phyloP scores from a whole-genome alignment of 352 stramenopile genomes.

The Pythium biforme region DNA sequence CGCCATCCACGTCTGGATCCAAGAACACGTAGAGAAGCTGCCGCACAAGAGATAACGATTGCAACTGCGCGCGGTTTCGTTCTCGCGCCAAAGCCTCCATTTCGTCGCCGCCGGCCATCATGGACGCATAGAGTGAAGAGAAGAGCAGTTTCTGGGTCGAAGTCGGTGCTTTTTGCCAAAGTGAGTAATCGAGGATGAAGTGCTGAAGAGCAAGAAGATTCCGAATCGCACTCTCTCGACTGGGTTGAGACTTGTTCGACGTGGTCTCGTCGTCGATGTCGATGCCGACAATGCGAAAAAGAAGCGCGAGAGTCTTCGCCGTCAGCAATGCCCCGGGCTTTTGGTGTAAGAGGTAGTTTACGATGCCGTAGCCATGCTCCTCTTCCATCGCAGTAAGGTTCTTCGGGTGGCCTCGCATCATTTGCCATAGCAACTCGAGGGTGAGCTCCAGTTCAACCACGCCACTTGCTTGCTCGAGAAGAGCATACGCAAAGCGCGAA shows the following conservation, averaged over 20 bases:
- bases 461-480: constrained; percentile 48
- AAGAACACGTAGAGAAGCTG: constrained; percentile 74
- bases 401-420: constrained; percentile 34
- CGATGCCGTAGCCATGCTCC: constrained; percentile 71
- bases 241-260: not conserved
- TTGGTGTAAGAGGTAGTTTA: constrained; percentile 66
- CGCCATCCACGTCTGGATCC: constrained; percentile 42
- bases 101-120: constrained; percentile 47
- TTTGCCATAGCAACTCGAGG: constrained; percentile 40
- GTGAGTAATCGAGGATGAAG: constrained; percentile 68
- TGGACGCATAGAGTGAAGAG: constrained; percentile 58
- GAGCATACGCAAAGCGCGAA: constrained; percentile 48
- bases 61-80: constrained; percentile 56
- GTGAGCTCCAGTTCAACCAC: constrained; percentile 40
- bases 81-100: constrained; percentile 32
- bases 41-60: constrained; percentile 60
- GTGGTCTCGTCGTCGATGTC: constrained; percentile 31
- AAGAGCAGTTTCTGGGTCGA: constrained; percentile 54
- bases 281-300: constrained; percentile 61
- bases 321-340: constrained; percentile 44
- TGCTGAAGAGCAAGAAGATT: constrained; percentile 69
- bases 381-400: constrained; percentile 63
- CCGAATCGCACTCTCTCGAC: constrained; percentile 44
- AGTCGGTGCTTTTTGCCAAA: constrained; percentile 51
- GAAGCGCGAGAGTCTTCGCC: constrained; percentile 30